phyloP scores from a whole-genome alignment of 345 rosid species.

The Salix arbutifolia region DNA sequence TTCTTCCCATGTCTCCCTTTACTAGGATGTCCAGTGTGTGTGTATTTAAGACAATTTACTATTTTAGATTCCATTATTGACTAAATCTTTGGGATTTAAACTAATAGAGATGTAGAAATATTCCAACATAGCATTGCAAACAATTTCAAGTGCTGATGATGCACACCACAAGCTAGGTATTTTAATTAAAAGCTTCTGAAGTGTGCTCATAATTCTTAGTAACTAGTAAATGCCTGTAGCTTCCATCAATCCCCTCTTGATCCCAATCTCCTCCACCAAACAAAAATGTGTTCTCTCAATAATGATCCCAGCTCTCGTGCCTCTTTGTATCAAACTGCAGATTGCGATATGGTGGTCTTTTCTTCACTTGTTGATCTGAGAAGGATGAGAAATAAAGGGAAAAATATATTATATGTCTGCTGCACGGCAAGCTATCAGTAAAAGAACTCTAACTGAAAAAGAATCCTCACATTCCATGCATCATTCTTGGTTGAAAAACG shows the following conservation, averaged over 20 bases:
- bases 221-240: background rate
- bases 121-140: background rate
- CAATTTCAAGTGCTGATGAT: background rate
- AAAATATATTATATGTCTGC: background rate
- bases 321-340: background rate
- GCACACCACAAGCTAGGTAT: background rate
- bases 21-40: no score
- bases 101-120: background rate
- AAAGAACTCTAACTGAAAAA: background rate
- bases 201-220: background rate
- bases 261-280: background rate
- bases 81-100: background rate
- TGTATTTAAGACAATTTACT: background rate
- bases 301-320: background rate
- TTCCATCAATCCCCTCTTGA: background rate
- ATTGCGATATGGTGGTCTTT: background rate
- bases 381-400: background rate
- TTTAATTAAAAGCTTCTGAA: background rate
- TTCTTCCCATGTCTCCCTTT: no score
- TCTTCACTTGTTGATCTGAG: constrained; percentile 7
- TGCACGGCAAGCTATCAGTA: background rate
- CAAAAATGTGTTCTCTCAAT: background rate
- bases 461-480: constrained; percentile 25
- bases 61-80: constrained; percentile 22
- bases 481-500: constrained; percentile 9